Percentiles rank a stretch among this genome's conserved stretches.
Conservation (phyloP, 805 yeast species). For the Pichia paraexigua region DNA sequence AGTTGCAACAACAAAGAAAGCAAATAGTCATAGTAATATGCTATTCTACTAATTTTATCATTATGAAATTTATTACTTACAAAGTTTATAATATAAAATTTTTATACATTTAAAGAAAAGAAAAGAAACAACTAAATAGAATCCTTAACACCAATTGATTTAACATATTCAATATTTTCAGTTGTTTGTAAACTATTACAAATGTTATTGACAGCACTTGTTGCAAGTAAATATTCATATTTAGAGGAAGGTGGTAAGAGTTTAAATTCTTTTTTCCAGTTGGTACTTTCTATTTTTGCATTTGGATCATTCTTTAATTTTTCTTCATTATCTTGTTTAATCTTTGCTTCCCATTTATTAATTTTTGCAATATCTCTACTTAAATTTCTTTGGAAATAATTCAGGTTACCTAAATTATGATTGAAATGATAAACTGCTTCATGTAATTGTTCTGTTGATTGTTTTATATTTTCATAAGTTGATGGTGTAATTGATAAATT, state of each 20-base stretch:
- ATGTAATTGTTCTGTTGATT: slow-evolving; percentile 52
- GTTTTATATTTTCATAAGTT: slow-evolving; percentile 33
- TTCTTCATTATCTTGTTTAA: slow-evolving; percentile 56
- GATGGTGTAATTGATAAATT: slow-evolving; percentile 33
- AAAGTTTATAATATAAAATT: neutral
- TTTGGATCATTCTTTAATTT: slow-evolving; percentile 52
- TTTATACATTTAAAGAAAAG: neutral
- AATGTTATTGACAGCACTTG: slow-evolving; percentile 61
- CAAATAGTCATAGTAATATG: no score
- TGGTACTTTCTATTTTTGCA: slow-evolving; percentile 37
- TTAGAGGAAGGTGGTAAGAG: slow-evolving; percentile 71
- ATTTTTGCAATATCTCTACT: slow-evolving; percentile 64
- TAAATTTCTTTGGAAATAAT: slow-evolving; percentile 71
- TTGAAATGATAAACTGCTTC: slow-evolving; percentile 68
- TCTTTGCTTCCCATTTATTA: slow-evolving; percentile 65
- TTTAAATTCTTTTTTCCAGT: slow-evolving; percentile 56
- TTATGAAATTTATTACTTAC: neutral
- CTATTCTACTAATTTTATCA: neutral
- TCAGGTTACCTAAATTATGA: slow-evolving; percentile 72
- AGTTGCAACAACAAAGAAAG: no score
- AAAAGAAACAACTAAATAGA: neutral
- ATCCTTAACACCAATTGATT: slow-evolving; percentile 40
- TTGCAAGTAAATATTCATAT: slow-evolving; percentile 59
- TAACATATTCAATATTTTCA: slow-evolving; percentile 59
- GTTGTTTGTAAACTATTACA: slow-evolving; percentile 65